Percentiles rank a stretch among this genome's conserved stretches.
Conservation (phyloP, 2,329 filamentous ascomycete species). For the Thermochaetoides dissita region DNA sequence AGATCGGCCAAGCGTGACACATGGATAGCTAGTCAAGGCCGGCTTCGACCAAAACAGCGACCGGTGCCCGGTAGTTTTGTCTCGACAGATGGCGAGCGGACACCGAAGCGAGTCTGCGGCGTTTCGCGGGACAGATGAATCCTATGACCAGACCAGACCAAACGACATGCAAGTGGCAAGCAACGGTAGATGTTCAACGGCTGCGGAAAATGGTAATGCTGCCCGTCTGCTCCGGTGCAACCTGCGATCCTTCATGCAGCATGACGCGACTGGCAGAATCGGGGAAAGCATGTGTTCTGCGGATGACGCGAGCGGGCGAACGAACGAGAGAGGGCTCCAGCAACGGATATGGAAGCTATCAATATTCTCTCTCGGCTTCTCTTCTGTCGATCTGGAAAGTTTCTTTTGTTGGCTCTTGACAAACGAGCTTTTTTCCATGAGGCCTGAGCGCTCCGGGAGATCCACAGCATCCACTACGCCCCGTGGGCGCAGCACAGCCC, state of each 20-base stretch:
- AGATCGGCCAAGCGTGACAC: not conserved
- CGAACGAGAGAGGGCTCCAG: no score
- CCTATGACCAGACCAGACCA: not conserved
- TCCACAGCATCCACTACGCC: no score
- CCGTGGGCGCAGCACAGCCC: no score
- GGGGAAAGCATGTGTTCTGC: not conserved
- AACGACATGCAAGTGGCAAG: not conserved
- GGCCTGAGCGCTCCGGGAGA: no score
- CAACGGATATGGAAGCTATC: no score
- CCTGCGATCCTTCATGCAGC: conserved; percentile 11
- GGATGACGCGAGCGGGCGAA: no score
- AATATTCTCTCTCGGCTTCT: no score
- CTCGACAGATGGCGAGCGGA: not conserved
- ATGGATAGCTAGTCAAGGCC: not conserved
- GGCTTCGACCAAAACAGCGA: no score
- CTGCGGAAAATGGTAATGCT: not conserved
- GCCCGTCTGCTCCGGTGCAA: conserved; percentile 1
- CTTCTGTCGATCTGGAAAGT: no score
- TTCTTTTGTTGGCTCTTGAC: no score
- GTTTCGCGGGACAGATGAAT: not conserved
- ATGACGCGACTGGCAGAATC: conserved; percentile 5
- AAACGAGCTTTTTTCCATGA: no score
- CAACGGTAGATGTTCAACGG: no score
- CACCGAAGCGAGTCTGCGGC: conserved; percentile 2
- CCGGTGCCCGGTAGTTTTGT: not conserved